Conservation (phyloP, 1,284 basidiomycete genomes). For the Puccinia triticina region DNA sequence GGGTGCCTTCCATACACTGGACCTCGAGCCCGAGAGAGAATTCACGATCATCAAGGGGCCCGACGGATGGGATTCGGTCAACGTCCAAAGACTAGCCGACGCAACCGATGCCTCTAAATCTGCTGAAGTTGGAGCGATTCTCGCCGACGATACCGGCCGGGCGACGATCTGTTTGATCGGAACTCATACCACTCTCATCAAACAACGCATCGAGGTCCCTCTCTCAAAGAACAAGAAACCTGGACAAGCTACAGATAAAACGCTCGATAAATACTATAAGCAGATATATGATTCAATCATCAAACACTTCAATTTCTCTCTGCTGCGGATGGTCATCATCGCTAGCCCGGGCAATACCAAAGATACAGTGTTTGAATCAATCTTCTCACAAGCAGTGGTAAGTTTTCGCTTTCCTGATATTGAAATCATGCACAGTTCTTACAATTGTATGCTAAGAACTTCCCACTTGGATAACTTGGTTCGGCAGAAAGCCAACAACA, state of each 20-base stretch:
- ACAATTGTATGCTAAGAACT: background rate
- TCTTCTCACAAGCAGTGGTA: slow-evolving; percentile 74
- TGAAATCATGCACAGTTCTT: background rate
- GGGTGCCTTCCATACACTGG: slow-evolving; percentile 93
- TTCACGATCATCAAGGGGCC: slow-evolving; percentile 84
- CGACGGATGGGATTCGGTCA: slow-evolving; percentile 84
- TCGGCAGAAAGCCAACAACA: slow-evolving; percentile 72
- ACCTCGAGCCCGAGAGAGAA: slow-evolving; percentile 88
- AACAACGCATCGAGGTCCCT: slow-evolving; percentile 84
- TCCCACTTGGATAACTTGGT: no score
- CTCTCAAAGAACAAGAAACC: slow-evolving; percentile 80
- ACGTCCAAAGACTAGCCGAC: slow-evolving; percentile 79
- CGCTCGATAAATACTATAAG: slow-evolving; percentile 27
- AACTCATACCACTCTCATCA: slow-evolving; percentile 92
- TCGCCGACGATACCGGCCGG: slow-evolving; percentile 84
- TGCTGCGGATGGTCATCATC: slow-evolving; percentile 86
- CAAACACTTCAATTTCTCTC: slow-evolving; percentile 81
- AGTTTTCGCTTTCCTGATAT: background rate
- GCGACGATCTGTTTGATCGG: slow-evolving; percentile 93
- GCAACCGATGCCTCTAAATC: slow-evolving; percentile 86
- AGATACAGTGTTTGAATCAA: slow-evolving; percentile 83
- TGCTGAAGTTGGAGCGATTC: slow-evolving; percentile 93
- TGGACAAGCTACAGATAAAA: slow-evolving; percentile 31
- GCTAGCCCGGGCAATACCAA: slow-evolving; percentile 95
- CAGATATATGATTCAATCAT: slow-evolving; percentile 80